A percentile compares a stretch with the other conserved stretches of the same genome.
Conservation (phyloP, 148 eudicot species). For the Fagopyrum homotropicum region DNA sequence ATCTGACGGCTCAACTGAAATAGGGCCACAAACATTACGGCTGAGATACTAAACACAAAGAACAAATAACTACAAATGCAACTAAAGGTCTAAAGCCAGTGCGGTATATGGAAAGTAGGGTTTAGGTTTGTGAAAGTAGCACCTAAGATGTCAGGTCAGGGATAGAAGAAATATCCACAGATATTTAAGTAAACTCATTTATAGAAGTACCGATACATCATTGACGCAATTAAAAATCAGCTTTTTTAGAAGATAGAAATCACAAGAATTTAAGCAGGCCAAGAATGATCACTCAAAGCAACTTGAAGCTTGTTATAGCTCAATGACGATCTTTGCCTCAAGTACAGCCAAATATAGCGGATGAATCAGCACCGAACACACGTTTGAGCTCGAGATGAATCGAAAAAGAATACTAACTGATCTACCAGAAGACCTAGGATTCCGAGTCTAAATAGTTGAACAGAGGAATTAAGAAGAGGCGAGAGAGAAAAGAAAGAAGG, state of each 20-base stretch:
- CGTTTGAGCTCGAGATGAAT: not conserved
- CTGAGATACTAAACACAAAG: not conserved
- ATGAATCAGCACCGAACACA: not conserved
- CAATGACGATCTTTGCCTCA: not conserved
- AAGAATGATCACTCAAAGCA: not conserved
- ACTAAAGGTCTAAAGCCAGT: not conserved
- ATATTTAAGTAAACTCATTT: not conserved
- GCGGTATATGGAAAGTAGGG: not conserved
- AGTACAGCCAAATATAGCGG: not conserved
- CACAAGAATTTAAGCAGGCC: not conserved
- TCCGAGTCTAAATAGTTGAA: not conserved
- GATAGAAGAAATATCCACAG: not conserved
- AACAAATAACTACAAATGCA: not conserved
- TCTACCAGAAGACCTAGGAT: conserved; percentile 6
- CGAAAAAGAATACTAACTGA: not conserved
- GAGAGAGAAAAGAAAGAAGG: not conserved
- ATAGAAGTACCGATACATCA: not conserved
- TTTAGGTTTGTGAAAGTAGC: not conserved
- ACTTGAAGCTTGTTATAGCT: not conserved
- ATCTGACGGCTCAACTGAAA: conserved; percentile 70
- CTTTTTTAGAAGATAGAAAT: not conserved
- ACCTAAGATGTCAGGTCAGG: not conserved
- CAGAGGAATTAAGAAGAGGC: not conserved
- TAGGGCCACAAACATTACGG: conserved; percentile 11
- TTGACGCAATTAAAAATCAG: not conserved